phyloP scores from a whole-genome alignment of 129 eudicot species.

The Helichrysum umbraculigerum region DNA sequence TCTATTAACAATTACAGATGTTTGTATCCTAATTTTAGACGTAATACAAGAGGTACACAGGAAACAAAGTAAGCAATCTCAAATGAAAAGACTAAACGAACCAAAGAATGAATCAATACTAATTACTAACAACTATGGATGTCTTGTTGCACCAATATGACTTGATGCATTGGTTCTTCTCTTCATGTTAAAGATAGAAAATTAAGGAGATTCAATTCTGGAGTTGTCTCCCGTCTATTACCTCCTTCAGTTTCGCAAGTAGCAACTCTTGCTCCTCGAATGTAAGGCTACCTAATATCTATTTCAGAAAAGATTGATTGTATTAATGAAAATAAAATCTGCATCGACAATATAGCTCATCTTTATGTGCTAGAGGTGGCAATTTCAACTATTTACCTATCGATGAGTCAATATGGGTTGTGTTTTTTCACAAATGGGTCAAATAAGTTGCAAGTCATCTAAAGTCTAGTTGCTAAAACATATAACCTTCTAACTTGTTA shows the following conservation, averaged over 20 bases:
- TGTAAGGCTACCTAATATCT: conserved; percentile 59
- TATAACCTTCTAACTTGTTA: not conserved
- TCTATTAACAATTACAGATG: conserved; percentile 18
- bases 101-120: conserved; percentile 17
- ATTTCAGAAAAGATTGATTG: conserved; percentile 9
- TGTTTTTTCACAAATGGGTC: not conserved
- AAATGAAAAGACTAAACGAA: conserved; percentile 4
- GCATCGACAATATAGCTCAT: not conserved
- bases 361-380: not conserved
- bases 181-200: not conserved
- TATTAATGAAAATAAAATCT: not conserved
- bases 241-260: conserved; percentile 52
- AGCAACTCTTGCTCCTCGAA: conserved; percentile 67
- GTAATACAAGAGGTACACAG: not conserved
- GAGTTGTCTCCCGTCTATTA: conserved; percentile 46
- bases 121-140: conserved; percentile 1
- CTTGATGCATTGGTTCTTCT: conserved; percentile 13
- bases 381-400: not conserved
- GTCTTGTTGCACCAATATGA: not conserved
- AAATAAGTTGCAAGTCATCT: not conserved
- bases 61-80: conserved; percentile 6
- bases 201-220: conserved; percentile 14
- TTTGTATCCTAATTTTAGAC: conserved; percentile 15
- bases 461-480: not conserved
- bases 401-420: not conserved